Percentiles rank a stretch among this genome's conserved stretches.
Evolutionary conservation across 2,329 filamentous ascomycete species (phyloP).

Genomic region (Didymella keratinophila): DNA sequence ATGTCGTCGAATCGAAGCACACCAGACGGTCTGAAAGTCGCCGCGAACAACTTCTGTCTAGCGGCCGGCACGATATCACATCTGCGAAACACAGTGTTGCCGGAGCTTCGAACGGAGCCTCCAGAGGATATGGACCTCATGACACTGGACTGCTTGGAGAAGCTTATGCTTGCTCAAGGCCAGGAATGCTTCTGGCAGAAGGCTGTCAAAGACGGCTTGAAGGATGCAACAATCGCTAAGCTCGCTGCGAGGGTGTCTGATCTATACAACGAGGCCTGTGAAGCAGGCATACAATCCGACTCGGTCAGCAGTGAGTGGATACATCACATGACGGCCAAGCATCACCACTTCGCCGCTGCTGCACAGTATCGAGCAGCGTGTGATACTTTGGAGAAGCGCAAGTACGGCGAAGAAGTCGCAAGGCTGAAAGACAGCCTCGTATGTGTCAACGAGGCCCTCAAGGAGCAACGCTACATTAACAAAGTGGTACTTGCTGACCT

Average conservation of each 20-base stretch:
- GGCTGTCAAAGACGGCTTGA: constrained; percentile 90
- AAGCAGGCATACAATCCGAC: constrained; percentile 87
- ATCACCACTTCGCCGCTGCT: constrained; percentile 95
- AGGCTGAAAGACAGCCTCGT: constrained; percentile 80
- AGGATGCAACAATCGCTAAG: constrained; percentile 90
- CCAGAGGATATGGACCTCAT: constrained; percentile 95
- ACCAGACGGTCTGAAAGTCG: constrained; percentile 83
- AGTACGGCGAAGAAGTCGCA: constrained; percentile 94
- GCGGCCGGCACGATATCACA: constrained; percentile 84
- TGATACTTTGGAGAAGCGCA: constrained; percentile 90
- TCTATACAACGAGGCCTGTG: constrained; percentile 83
- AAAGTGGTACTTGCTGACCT: constrained; percentile 83
- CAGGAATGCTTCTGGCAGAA: constrained; percentile 99
- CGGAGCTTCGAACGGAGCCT: constrained; percentile 81
- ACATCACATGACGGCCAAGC: constrained; percentile 95
- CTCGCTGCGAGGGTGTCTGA: constrained; percentile 91
- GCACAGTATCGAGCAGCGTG: constrained; percentile 92
- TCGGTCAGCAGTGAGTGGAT: constrained; percentile 95
- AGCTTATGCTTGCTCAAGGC: constrained; percentile 87
- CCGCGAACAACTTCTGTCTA: constrained; percentile 88
- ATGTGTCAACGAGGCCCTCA: constrained; percentile 86
- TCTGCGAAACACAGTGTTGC: constrained; percentile 77
- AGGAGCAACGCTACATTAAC: constrained; percentile 82
- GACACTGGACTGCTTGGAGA: constrained; percentile 82
- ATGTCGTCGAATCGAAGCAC: constrained; percentile 78